phyloP scores from a whole-genome alignment of 2,329 filamentous ascomycete genomes.

The Pezicula carpinea region DNA sequence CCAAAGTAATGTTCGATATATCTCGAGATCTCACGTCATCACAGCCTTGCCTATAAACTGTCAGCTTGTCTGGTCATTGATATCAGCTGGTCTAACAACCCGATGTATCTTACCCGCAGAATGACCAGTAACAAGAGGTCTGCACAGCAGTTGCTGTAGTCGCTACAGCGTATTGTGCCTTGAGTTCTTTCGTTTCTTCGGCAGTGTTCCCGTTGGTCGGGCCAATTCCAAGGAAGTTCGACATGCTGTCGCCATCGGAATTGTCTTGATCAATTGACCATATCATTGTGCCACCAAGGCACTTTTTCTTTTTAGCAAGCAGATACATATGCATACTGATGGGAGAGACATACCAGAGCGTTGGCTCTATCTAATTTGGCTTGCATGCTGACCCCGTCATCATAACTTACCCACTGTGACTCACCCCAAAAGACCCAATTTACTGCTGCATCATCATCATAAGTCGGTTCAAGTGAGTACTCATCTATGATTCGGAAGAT shows the following conservation, averaged over 20 bases:
- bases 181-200: conserved; percentile 1
- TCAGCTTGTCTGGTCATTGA: background rate
- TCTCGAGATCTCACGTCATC: background rate
- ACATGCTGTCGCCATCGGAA: conserved; percentile 6
- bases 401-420: conserved; percentile 30
- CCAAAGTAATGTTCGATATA: background rate
- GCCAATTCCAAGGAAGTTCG: conserved; percentile 11
- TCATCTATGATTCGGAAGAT: conserved; percentile 26
- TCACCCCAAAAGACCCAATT: conserved; percentile 29
- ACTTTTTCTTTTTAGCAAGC: background rate
- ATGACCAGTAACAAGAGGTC: conserved; percentile 12
- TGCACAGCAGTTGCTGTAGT: conserved; percentile 2
- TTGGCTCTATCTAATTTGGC: conserved; percentile 29
- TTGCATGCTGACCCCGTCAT: conserved; percentile 6
- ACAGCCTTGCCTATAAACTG: background rate
- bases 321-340: background rate
- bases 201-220: conserved; percentile 6
- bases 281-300: background rate
- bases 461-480: conserved; percentile 11
- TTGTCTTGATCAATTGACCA: conserved; percentile 6
- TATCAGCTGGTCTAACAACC: background rate
- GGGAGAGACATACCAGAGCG: background rate
- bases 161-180: conserved; percentile 3
- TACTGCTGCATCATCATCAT: conserved; percentile 24
- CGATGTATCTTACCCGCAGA: conserved; percentile 5